Base-by-base conservation (phyloP, 148 eudicot species). In the Diospyros lotus region DNA sequence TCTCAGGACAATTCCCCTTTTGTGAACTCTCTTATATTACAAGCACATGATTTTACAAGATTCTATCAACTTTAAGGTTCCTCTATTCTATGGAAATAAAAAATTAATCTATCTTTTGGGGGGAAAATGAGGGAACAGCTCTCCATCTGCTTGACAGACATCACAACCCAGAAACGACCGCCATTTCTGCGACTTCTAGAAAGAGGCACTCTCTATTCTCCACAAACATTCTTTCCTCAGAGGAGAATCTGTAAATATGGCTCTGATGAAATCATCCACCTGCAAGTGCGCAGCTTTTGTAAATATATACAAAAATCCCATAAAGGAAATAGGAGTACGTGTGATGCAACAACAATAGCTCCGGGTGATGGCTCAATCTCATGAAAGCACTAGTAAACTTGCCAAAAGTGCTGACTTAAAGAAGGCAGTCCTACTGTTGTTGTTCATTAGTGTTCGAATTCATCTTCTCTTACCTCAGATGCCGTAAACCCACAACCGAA, bases 211-310 rank as follows among this genome's bases (percentile, higher is more conserved):
- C 81, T 87, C 86, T 78, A 95, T 92, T 84, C 97, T 90, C 68
- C 87, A 71, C 66, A 95, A 71, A 86, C 97, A 95, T 48, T 95
- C 98, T 88, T 68, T 95, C 74, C 98, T 87, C 83, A 92, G 76
- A 9, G 94, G 90, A 40, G 97, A 92, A 83, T 95, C 98, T 7
- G 98, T 84, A 75, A 95, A 95, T 72, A 95, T 87, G 74, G 98
- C 98, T 84, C 87, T 85, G 80, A 95, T 86, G 73, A 95, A 95
- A 84, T 95, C 97, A 75, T 88, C 87, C 77, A 95, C 90, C 98
- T 95, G 96, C 80, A 77, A 73, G 63, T 51, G 38, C 51, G 66
- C 45, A 74, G 40, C 79, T 15, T 54, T 4, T 15, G 3, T 63
- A 40, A 52, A 45, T 14, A 60, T 13, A 7, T 58, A n/a, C 17